Evolutionary conservation across 371 early-diverging fungal genomes (phyloP).

Genomic region (Haplosporangium sp.): DNA sequence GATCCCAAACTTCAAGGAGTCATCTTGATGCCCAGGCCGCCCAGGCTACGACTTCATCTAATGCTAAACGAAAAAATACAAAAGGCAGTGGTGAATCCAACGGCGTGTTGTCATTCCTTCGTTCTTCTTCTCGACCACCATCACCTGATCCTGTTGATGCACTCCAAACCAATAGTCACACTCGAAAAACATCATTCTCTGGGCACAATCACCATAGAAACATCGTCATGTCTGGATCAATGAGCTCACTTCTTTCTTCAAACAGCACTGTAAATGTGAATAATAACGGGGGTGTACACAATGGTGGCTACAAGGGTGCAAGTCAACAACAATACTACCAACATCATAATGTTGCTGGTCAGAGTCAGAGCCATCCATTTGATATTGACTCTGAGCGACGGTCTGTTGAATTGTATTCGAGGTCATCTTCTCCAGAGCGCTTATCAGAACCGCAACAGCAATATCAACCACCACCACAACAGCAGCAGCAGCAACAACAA

Average conservation of each 20-base stretch:
- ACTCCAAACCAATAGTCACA: constrained; percentile 28
- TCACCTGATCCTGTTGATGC: constrained; percentile 35
- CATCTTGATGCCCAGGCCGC: constrained; percentile 14
- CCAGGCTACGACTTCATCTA: background rate
- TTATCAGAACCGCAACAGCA: constrained; percentile 9
- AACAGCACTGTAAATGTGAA: constrained; percentile 6
- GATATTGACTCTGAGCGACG: constrained; percentile 21
- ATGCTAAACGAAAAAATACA: constrained; percentile 21
- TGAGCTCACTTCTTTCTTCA: constrained; percentile 13
- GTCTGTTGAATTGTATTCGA: constrained; percentile 32
- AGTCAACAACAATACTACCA: background rate
- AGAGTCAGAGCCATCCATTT: constrained; percentile 10
- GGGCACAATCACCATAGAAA: constrained; percentile 15
- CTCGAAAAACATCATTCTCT: constrained; percentile 40
- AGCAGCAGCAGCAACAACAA: constrained; percentile 4
- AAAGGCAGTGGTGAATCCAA: constrained; percentile 42
- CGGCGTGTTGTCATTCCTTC: constrained; percentile 41
- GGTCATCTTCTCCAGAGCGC: constrained; percentile 38
- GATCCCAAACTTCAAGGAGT: constrained; percentile 11
- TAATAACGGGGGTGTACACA: background rate
- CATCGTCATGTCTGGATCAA: constrained; percentile 24
- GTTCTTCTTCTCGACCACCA: constrained; percentile 41
- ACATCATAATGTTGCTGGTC: constrained; percentile 11
- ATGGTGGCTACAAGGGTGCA: background rate
- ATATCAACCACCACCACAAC: constrained; percentile 7